Percentiles rank a stretch among this genome's conserved stretches.
phyloP scores from a whole-genome alignment of 352 stramenopile genomes.

The Globisporangium polare region DNA sequence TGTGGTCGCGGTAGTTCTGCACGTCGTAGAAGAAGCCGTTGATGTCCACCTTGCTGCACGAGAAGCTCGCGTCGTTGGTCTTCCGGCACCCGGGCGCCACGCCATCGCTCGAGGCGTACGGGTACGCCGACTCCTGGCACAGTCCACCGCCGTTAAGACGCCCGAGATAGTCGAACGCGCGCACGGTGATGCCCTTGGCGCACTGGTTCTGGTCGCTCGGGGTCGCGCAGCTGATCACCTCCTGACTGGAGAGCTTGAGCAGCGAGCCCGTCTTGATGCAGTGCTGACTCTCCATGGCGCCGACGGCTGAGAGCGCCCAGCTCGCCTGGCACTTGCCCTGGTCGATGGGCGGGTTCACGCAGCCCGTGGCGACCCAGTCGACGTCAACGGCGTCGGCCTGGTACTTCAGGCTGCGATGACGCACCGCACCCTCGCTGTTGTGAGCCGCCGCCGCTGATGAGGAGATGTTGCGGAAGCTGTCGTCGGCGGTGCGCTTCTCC shows the following conservation, averaged over 20 bases:
- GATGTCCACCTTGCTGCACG: conserved; percentile 37
- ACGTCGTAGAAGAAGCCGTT: conserved; percentile 37
- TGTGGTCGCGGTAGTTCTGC: conserved; percentile 16
- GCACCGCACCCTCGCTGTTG: background rate
- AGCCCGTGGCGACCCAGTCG: conserved; percentile 61
- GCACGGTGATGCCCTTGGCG: conserved; percentile 44
- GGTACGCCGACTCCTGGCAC: conserved; percentile 42
- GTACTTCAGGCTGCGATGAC: background rate
- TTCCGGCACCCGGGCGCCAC: conserved; percentile 23
- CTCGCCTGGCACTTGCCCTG: conserved; percentile 46
- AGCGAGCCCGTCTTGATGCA: conserved; percentile 35
- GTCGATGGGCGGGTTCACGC: conserved; percentile 67
- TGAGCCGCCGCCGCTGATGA: conserved; percentile 2
- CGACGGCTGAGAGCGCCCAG: conserved; percentile 51
- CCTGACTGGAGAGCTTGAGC: conserved; percentile 43
- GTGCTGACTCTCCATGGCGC: conserved; percentile 43
- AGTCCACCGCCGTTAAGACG: conserved; percentile 35
- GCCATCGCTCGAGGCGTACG: conserved; percentile 34
- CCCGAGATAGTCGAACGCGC: conserved; percentile 49
- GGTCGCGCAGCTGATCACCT: conserved; percentile 62
- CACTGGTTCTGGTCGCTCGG: conserved; percentile 32
- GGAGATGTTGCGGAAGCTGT: background rate
- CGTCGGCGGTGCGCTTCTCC: background rate
- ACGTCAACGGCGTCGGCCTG: conserved; percentile 11
- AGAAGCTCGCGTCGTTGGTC: conserved; percentile 14